A percentile compares a stretch with the other conserved stretches of the same genome.
These are phyloP conservation scores for Geopyxis carbonaria DNA, from an alignment of 495 filamentous ascomycete species.

Conservation along the genomic window DNA sequence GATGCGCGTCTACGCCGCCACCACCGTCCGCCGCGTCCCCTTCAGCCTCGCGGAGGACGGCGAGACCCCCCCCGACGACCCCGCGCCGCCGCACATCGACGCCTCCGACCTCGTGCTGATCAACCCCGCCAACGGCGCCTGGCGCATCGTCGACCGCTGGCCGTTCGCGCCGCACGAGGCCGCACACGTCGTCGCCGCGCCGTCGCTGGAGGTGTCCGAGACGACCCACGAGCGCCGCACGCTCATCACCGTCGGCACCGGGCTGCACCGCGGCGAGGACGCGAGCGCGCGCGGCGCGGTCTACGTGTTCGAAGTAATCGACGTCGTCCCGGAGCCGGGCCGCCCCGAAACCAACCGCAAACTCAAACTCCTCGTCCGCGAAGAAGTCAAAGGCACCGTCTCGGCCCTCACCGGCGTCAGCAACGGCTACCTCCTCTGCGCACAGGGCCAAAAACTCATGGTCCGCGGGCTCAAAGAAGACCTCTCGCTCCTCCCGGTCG, in stretches of 20 bases:
- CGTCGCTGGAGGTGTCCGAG: conserved; percentile 80
- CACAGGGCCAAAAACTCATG: conserved; percentile 92
- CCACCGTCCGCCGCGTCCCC: conserved; percentile 43
- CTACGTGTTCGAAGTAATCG: conserved; percentile 80
- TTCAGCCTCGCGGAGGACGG: conserved; percentile 78
- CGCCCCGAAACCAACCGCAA: conserved; percentile 67
- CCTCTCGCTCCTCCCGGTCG: conserved; percentile 73
- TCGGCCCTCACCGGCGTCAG: conserved; percentile 76
- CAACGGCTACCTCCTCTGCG: conserved; percentile 80
- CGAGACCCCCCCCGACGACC: conserved; percentile 53
- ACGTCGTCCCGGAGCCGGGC: conserved; percentile 76
- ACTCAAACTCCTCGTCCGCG: conserved; percentile 69
- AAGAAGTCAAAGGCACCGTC: conserved; percentile 87
- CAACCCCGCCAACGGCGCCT: conserved; percentile 47
- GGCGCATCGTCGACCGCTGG: conserved; percentile 58
- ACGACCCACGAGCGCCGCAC: conserved; percentile 67
- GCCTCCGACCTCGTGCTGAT: conserved; percentile 56
- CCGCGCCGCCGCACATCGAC: conserved; percentile 49
- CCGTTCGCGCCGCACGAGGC: conserved; percentile 54
- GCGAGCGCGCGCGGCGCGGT: conserved; percentile 66
- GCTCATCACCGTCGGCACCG: conserved; percentile 70
- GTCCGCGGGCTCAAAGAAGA: conserved; percentile 92
- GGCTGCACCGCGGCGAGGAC: conserved; percentile 72
- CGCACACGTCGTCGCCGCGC: conserved; percentile 60
- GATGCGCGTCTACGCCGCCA: conserved; percentile 58